Evolutionary conservation across 1,139 yeast genomes (phyloP), one percentile per base, ranked within the genome.

Genomic region (Kurtzmaniella quercitrusa): DNA sequence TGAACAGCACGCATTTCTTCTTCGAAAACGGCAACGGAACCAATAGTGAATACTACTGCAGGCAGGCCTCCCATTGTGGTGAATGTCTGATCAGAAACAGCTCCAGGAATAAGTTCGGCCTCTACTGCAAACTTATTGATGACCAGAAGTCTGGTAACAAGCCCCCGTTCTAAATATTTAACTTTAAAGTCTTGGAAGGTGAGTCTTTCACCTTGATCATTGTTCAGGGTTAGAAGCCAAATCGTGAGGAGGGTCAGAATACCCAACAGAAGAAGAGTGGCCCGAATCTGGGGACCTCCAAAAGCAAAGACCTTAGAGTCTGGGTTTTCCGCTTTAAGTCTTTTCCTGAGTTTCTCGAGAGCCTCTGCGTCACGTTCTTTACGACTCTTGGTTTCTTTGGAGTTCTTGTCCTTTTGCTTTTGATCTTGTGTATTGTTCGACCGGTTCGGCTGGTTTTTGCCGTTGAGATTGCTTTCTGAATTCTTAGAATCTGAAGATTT

Each of bases 121-220:
- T 86, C 88, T 0, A 88, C 98, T n/a, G 78, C 70, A 44, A 77
- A 74, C 54, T 82, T 82, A 64, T 91, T 91, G 33, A 89, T 76
- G 33, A 93, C 97, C 17, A 75, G 74, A 38, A 93, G 72, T 49
- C 78, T 80, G 45, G 82, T 80, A 22, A 93, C 98, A 38, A 85
- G 70, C 3, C 97, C 97, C 53, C 82, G 84, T 51, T 87, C 94
- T 38, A 93, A 72, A 57, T 85, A 88, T 47, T 84, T 82, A 18
- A 83, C 76, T 57, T 87, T 86, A 71, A 93, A 93, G 60, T 88
- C 96, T 64, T 91, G 97, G 76, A 88, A 88, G 2, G 97, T 85
- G 49, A 93, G 71, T 50, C 78, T 76, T 46, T 70, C 60, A 30
- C 65, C 59, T 22, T 54, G 55, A 23, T 49, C 45, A 5, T 49